Evolutionary conservation across 257 asterid genomes (phyloP).

Genomic region (Gentiana dahurica): DNA sequence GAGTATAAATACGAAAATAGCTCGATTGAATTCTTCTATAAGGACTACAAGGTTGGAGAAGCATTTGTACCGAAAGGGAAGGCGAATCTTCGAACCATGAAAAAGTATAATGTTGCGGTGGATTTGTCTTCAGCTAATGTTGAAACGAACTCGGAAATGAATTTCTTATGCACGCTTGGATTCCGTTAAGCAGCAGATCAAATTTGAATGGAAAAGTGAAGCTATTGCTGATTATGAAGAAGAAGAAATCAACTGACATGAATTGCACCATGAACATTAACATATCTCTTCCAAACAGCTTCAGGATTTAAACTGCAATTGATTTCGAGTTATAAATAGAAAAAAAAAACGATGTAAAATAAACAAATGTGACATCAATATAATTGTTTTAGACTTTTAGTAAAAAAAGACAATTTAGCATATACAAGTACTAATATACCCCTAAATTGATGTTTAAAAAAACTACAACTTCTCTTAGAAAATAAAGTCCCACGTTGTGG

Average conservation of each 20-base stretch:
- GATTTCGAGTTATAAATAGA: too few species aligned
- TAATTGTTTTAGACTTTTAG: too few species aligned
- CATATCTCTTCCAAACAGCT: too few species aligned
- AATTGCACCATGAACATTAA: conserved; percentile 17
- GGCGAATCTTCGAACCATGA: conserved; percentile 18
- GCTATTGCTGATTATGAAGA: conserved; percentile 27
- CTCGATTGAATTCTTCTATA: conserved; percentile 17
- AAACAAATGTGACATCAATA: too few species aligned
- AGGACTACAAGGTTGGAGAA: conserved; percentile 11
- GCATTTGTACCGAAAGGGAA: conserved; percentile 10
- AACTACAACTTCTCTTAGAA: too few species aligned
- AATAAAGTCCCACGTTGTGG: too few species aligned
- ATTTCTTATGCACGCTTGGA: conserved; percentile 13
- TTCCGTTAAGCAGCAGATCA: conserved; percentile 3
- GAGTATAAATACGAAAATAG: conserved; percentile 24
- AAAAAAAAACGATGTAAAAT: too few species aligned
- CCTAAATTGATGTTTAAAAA: too few species aligned
- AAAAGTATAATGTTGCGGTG: conserved; percentile 8
- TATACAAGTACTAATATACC: too few species aligned
- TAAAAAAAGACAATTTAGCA: too few species aligned
- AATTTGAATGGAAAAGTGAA: conserved; percentile 30
- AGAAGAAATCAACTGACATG: conserved; percentile 27
- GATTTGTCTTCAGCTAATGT: background rate
- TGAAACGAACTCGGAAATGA: conserved; percentile 14
- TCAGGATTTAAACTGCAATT: too few species aligned